Percentiles rank a stretch among this genome's conserved stretches.
phyloP scores from a whole-genome alignment of 345 rosid genomes.

The Camelina laxa region DNA sequence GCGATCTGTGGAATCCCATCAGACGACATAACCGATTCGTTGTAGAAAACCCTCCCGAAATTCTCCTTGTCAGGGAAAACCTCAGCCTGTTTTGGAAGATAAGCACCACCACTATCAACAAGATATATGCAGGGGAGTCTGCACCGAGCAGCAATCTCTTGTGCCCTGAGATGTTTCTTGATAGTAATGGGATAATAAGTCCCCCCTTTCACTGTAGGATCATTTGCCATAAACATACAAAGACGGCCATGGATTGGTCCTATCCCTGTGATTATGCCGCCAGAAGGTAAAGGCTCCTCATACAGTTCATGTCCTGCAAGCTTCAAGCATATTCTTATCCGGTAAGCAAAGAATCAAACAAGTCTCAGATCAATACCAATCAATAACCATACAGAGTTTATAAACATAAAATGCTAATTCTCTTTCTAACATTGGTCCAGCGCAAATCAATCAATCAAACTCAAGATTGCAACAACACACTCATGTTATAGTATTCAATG shows the following conservation, averaged over 20 bases:
- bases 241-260: slow-evolving; percentile 93
- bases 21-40: slow-evolving; percentile 91
- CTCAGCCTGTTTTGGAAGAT: slow-evolving; percentile 94
- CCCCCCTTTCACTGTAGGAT: slow-evolving; percentile 97
- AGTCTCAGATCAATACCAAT: neutral
- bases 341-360: slow-evolving; percentile 43
- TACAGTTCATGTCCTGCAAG: slow-evolving; percentile 96
- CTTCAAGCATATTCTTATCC: slow-evolving; percentile 55
- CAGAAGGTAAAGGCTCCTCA: slow-evolving; percentile 82
- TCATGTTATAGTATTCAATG: neutral
- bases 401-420: slow-evolving; percentile 6
- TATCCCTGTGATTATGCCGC: slow-evolving; percentile 85
- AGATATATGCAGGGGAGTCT: slow-evolving; percentile 88
- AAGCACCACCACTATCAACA: slow-evolving; percentile 97
- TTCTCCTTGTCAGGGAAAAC: slow-evolving; percentile 96
- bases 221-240: slow-evolving; percentile 96
- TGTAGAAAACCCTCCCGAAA: slow-evolving; percentile 93
- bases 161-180: slow-evolving; percentile 96
- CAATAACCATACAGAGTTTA: neutral
- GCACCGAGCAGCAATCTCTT: slow-evolving; percentile 91
- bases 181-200: slow-evolving; percentile 93
- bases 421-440: neutral
- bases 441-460: slow-evolving; percentile 2
- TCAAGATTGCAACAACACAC: neutral
- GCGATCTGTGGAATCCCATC: slow-evolving; percentile 96